Base-by-base conservation (phyloP, 179 eudicot genomes). In the Silene coronaria region DNA sequence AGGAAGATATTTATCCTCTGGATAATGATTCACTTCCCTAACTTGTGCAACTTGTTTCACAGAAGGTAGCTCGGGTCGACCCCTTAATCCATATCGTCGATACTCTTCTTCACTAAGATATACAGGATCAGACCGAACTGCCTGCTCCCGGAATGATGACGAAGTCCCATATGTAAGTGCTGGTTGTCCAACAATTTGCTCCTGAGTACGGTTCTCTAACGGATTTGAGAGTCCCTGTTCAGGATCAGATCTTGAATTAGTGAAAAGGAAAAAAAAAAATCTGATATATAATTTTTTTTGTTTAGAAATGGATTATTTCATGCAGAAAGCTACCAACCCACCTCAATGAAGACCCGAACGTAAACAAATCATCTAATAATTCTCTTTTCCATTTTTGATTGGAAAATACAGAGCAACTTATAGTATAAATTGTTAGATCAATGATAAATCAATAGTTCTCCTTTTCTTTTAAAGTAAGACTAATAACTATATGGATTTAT, bases 61-160 rank as follows among this genome's bases (percentile, higher is more conserved):
- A 27, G 80, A 14, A 64, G 82, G 66, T 13, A 24, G 78, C 77
- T 82, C 84, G 3, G 59, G 80, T 23, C 68, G 80, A 57, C 71
- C 86, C 76, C 72, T 76, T 30, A 86, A 79, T 68, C 93, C 91
- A 75, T 84, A 83, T 70, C 73, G 64, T 38, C 88, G 89, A 79
- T 90, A 91, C 28, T 88, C 91, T 46, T 77, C 80, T 76, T 89
- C 90, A 64, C 84, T 88, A 30, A 84, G 82, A 81, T 75, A 84
- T 3, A 24, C 73, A 0, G 88, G 78, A 74, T 80, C 78, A 10
- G 72, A 61, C 34, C 23, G 61, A 57, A 32, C 46, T 23, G 73
- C 14, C 17, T 59, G 79, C 46, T 71, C 82, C 19, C n/a, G 76
- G 19, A 27, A 59, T 58, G 75, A 61, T 55, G 77, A 57, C 24